A percentile compares a stretch with the other conserved stretches of the same genome.
Conservation (phyloP, 441 rosid genomes). For the Breynia disticha region DNA sequence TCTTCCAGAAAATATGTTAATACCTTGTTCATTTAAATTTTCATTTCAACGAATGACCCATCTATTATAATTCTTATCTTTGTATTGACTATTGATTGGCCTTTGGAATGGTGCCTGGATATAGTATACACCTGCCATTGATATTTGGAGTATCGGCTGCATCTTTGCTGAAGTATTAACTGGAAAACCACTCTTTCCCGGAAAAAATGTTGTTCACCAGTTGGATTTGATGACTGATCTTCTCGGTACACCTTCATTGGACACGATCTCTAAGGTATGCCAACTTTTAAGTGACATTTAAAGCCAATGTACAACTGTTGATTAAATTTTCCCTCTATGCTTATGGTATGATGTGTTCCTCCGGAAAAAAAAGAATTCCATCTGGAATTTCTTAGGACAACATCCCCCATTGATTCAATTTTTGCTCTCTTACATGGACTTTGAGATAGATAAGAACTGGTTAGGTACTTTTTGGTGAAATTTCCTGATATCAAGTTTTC, state of each 20-base stretch:
- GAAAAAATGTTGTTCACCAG: slow-evolving; percentile 89
- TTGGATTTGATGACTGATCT: slow-evolving; percentile 88
- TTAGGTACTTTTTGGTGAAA: not conserved
- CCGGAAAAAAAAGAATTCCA: not conserved
- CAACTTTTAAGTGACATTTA: not conserved
- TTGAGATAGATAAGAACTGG: not conserved
- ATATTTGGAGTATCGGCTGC: slow-evolving; percentile 96
- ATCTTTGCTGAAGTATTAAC: slow-evolving; percentile 88
- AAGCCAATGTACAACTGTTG: not conserved
- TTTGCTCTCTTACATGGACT: not conserved
- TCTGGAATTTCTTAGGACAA: not conserved
- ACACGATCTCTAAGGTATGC: slow-evolving; percentile 73
- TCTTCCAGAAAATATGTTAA: not conserved
- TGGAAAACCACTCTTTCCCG: slow-evolving; percentile 85
- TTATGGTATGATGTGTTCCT: not conserved
- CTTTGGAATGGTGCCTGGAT: slow-evolving; percentile 9
- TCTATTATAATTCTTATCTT: not conserved
- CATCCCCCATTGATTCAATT: not conserved
- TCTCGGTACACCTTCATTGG: slow-evolving; percentile 85
- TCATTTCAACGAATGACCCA: not conserved
- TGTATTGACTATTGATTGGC: not conserved
- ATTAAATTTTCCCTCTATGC: not conserved
- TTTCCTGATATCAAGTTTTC: not conserved
- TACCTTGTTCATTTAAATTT: not conserved
- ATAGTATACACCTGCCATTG: slow-evolving; percentile 97